Evolutionary conservation across 208 protist species (phyloP), one percentile per base, ranked within the genome.

Genomic region (Trypanosoma boissoni): DNA sequence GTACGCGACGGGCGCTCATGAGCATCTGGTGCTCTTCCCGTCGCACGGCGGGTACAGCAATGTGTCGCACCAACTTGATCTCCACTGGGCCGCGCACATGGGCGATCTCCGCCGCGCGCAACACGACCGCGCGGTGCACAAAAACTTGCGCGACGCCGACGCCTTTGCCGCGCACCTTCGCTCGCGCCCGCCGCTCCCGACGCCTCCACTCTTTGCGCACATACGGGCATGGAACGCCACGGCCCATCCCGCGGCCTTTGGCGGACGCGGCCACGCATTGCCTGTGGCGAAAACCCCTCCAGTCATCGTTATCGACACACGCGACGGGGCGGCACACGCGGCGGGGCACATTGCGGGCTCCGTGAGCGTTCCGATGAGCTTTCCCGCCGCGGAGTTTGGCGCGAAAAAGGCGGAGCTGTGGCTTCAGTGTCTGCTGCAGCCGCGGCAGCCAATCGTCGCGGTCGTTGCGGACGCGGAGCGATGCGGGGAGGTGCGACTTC

Each of bases 11-110:
- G 46, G 54, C 24, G 20, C 56, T 24, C 37, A 64, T 28, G 72
- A 79, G 39, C 66, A 70, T 1, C 77, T 86, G 1, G 66, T 90
- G 53, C 29, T 90, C 49, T 76, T 93, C 32, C 78, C 86, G 14
- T 81, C 80, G 0, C 86, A 90, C 46, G 82, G 86, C 27, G 86
- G 86, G 21, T 90, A 93, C 67, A 90, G 56, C 69, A 80, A 93
- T 66, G 76, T 85, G 37, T 85, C 78, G 16, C 67, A 80, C 27
- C 82, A 89, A 56, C 72, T 93, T 2, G 86, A 93, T 55, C 72
- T 93, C 28, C 82, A 79, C 66, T 93, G 79, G 86, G 79, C 74
- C 0, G 58, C 48, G 4, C 74, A 86, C 61, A 31, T 86, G 14
- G 74, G 70, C 21, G 83, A 93, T 51, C 37, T 88, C 18, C 48